Conservation (phyloP, 208 protist genomes). For the Leishmania turanica region DNA sequence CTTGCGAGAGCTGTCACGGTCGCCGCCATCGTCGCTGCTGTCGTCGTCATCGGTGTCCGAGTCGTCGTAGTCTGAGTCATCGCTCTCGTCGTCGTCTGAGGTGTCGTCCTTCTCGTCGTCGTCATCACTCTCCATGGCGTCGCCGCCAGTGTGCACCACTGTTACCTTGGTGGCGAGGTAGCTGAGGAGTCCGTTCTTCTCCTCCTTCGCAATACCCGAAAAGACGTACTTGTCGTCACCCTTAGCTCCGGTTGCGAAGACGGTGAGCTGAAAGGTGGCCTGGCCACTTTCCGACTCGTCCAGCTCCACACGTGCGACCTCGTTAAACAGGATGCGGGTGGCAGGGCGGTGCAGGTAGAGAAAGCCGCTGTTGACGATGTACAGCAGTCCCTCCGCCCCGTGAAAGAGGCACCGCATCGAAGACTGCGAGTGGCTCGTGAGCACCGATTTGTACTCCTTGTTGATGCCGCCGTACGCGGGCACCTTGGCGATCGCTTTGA, state of each 20-base stretch:
- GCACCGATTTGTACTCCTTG: constrained; percentile 75
- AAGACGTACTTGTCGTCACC: constrained; percentile 72
- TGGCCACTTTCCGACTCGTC: constrained; percentile 71
- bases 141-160: constrained; percentile 43
- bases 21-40: constrained; percentile 35
- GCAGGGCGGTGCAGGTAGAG: constrained; percentile 86
- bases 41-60: constrained; percentile 30
- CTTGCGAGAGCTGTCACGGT: constrained; percentile 36
- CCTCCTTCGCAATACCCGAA: constrained; percentile 63
- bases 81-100: constrained; percentile 39
- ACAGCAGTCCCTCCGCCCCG: constrained; percentile 75
- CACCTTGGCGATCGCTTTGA: constrained; percentile 80
- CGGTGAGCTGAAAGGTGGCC: constrained; percentile 75
- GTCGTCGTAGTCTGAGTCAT: constrained; percentile 48
- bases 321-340: constrained; percentile 51
- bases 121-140: constrained; percentile 36
- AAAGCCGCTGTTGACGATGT: constrained; percentile 70
- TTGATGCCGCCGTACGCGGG: constrained; percentile 77
- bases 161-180: constrained; percentile 68
- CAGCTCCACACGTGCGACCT: constrained; percentile 62
- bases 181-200: constrained; percentile 60
- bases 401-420: constrained; percentile 79
- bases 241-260: constrained; percentile 38
- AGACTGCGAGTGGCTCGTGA: constrained; percentile 51
- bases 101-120: constrained; percentile 66